These are phyloP conservation scores for Teunomyces lycoperdinae DNA, from an alignment of 805 yeast species.

Conservation along the genomic window DNA sequence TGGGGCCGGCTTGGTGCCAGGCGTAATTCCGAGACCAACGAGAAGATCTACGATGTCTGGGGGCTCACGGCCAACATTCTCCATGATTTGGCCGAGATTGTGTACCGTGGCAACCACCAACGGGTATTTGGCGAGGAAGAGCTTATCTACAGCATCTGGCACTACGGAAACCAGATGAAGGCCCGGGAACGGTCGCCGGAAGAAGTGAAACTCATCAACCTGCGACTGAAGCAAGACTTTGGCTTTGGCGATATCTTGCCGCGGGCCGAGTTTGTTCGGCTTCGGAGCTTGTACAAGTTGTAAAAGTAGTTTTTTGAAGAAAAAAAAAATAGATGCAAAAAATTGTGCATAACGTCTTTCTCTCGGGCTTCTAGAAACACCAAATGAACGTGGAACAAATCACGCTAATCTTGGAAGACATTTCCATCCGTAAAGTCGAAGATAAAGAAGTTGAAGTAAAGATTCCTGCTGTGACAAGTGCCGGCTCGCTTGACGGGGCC, in stretches of 20 bases:
- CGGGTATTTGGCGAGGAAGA: slow-evolving; percentile 60
- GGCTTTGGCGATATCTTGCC: slow-evolving; percentile 47
- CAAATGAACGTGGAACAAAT: slow-evolving; percentile 4
- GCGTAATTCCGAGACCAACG: slow-evolving; percentile 36
- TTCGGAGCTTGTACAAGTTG: slow-evolving; percentile 41
- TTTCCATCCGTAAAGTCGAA: slow-evolving; percentile 5
- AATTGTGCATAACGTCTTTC: not conserved
- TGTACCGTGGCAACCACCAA: slow-evolving; percentile 25
- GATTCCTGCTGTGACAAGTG: not conserved
- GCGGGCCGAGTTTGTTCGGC: slow-evolving; percentile 37
- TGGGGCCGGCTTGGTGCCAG: slow-evolving; percentile 44
- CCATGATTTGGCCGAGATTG: slow-evolving; percentile 63
- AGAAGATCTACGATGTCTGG: slow-evolving; percentile 69
- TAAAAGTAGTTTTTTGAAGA: not conserved
- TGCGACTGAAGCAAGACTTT: slow-evolving; percentile 24
- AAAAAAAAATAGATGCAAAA: not conserved
- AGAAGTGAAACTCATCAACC: slow-evolving; percentile 51
- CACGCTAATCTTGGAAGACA: slow-evolving; percentile 8
- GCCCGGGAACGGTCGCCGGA: slow-evolving; percentile 46
- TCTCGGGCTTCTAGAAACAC: not conserved
- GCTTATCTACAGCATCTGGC: slow-evolving; percentile 54
- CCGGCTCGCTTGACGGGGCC: not conserved
- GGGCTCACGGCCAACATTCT: slow-evolving; percentile 78
- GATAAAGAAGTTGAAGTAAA: not conserved
- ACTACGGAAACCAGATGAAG: slow-evolving; percentile 54